phyloP scores from a whole-genome alignment of 164 flowering plant genomes.

The Dillenia turbinata region DNA sequence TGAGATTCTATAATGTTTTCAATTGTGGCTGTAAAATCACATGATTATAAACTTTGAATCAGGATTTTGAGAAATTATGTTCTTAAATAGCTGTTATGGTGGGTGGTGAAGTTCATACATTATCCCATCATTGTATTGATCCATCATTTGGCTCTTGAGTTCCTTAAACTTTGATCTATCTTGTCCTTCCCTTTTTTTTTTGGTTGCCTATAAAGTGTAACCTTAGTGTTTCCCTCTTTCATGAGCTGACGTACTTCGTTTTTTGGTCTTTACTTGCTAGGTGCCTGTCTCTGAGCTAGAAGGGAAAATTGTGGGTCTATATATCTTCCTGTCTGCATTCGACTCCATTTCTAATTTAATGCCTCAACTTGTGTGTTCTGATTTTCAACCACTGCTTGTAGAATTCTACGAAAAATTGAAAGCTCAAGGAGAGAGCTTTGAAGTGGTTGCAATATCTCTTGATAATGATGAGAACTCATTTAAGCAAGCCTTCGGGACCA shows the following conservation, averaged over 20 bases:
- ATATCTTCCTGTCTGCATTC: slow-evolving; percentile 22
- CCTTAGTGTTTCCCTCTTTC: too few species aligned
- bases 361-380: slow-evolving; percentile 3
- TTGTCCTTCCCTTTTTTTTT: too few species aligned
- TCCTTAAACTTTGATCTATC: too few species aligned
- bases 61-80: too few species aligned
- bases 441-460: slow-evolving; percentile 40
- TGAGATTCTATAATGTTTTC: too few species aligned
- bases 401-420: slow-evolving; percentile 36
- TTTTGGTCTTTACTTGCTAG: slow-evolving; percentile 9
- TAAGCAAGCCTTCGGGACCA: slow-evolving; percentile 16
- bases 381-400: slow-evolving; percentile 31
- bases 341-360: not conserved
- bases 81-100: too few species aligned
- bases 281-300: slow-evolving; percentile 52
- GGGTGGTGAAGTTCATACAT: too few species aligned
- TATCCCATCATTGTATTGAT: too few species aligned
- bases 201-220: too few species aligned
- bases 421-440: slow-evolving; percentile 40
- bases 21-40: too few species aligned
- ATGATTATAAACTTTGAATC: too few species aligned
- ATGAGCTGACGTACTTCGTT: not conserved
- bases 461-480: slow-evolving; percentile 36
- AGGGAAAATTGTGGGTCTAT: slow-evolving; percentile 48
- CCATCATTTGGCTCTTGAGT: too few species aligned